Conservation (phyloP, 345 rosid species). For the Eucalyptus victrix region DNA sequence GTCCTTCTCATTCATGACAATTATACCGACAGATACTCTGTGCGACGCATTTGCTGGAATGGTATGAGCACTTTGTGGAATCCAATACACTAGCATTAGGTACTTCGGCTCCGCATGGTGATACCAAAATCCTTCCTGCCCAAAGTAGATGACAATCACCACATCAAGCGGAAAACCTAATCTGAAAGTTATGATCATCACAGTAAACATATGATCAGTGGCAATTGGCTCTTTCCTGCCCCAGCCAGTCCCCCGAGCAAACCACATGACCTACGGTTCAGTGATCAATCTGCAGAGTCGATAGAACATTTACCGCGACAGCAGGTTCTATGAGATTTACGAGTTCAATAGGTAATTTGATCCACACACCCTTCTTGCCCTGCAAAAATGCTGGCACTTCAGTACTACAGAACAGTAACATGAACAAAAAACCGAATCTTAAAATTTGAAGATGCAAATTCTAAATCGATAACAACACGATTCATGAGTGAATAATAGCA, state of each 20-base stretch:
- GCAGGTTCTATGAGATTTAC: slow-evolving; percentile 59
- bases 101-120: slow-evolving; percentile 86
- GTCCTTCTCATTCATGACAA: slow-evolving; percentile 58
- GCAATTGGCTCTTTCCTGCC: not conserved
- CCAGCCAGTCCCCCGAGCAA: not conserved
- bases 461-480: not conserved
- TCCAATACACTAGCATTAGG: slow-evolving; percentile 84
- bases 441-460: not conserved
- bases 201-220: not conserved
- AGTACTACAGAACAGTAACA: not conserved
- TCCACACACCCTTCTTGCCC: slow-evolving; percentile 90
- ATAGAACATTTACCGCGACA: slow-evolving; percentile 38
- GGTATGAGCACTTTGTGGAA: slow-evolving; percentile 41
- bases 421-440: not conserved
- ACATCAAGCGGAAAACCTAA: not conserved
- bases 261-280: not conserved
- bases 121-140: slow-evolving; percentile 83
- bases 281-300: not conserved
- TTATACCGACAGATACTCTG: slow-evolving; percentile 61
- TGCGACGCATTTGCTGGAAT: slow-evolving; percentile 89
- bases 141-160: not conserved
- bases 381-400: slow-evolving; percentile 5
- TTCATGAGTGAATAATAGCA: not conserved
- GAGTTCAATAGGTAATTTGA: slow-evolving; percentile 61
- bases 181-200: not conserved